Conservation (phyloP, 2,329 filamentous ascomycete species). For the Talaromyces sp. region DNA sequence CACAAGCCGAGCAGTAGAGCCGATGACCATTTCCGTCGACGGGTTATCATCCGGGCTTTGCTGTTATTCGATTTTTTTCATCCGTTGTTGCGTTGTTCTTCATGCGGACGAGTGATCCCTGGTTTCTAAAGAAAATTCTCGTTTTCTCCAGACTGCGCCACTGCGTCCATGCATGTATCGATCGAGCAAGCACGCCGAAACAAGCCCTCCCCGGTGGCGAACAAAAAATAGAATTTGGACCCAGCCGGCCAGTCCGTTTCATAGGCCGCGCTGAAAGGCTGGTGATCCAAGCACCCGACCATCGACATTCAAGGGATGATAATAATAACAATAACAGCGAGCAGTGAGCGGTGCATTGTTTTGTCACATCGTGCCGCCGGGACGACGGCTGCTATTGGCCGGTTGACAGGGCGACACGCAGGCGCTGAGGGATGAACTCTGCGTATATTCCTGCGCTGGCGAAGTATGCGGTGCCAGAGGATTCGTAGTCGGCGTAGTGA, state of each 20-base stretch:
- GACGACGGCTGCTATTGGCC: constrained; percentile 6
- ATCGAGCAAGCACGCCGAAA: not conserved
- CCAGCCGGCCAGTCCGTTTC: not conserved
- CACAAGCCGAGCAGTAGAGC: not conserved
- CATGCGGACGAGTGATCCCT: not conserved
- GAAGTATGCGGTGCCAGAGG: not conserved
- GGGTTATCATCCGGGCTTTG: not conserved
- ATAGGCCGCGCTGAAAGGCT: not conserved
- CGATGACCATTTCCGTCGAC: not conserved
- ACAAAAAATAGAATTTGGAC: constrained; percentile 8
- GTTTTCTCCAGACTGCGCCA: not conserved
- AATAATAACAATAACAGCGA: not conserved
- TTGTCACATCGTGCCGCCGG: constrained; percentile 11
- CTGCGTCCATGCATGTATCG: not conserved
- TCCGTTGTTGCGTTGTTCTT: not conserved
- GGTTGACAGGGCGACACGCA: constrained; percentile 1
- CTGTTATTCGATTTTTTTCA: not conserved
- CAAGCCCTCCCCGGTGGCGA: constrained; percentile 3
- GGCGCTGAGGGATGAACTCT: not conserved
- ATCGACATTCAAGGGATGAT: not conserved
- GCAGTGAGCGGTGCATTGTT: constrained; percentile 2
- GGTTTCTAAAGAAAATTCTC: not conserved
- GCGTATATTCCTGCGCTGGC: not conserved
- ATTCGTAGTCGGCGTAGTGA: not conserved
- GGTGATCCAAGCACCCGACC: not conserved